phyloP scores from a whole-genome alignment of 2,329 filamentous ascomycete species.

The Arthrobotrys sinensis region DNA sequence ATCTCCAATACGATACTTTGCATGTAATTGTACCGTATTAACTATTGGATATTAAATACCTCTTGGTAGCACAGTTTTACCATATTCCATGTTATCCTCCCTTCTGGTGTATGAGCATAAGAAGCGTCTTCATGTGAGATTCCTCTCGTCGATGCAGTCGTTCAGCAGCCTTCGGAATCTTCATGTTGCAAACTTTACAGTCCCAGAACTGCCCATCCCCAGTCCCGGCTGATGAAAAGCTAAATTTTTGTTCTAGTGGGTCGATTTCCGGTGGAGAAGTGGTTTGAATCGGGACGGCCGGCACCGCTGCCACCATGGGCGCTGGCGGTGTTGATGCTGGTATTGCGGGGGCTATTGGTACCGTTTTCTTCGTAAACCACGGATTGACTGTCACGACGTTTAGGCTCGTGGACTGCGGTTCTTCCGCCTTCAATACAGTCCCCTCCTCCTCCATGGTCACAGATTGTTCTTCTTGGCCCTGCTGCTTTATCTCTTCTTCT shows the following conservation, averaged over 20 bases:
- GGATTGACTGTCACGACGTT: not conserved
- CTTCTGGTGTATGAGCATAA: slow-evolving; percentile 35
- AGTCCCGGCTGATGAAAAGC: not conserved
- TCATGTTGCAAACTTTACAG: slow-evolving; percentile 40
- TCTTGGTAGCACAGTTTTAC: not conserved
- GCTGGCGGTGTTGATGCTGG: not conserved
- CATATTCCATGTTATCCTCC: slow-evolving; percentile 28
- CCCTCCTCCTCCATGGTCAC: not conserved
- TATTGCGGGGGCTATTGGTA: not conserved
- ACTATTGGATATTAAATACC: too few relatives aligned
- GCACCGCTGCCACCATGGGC: too few relatives aligned
- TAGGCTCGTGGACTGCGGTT: not conserved
- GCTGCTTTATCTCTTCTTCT: too few relatives aligned
- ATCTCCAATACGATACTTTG: too few relatives aligned
- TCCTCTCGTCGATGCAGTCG: slow-evolving; percentile 30
- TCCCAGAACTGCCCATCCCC: slow-evolving; percentile 17
- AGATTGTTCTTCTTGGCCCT: too few relatives aligned
- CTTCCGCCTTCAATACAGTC: not conserved
- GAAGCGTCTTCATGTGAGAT: slow-evolving; percentile 33
- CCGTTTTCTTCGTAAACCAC: not conserved
- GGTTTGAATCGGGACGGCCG: not conserved
- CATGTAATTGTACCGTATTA: too few relatives aligned
- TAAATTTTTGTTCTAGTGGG: not conserved
- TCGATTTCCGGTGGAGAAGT: too few relatives aligned
- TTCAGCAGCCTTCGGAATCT: slow-evolving; percentile 4